Conservation (phyloP, 192 early-diverging fungal genomes). For the Pilaira anomala region DNA sequence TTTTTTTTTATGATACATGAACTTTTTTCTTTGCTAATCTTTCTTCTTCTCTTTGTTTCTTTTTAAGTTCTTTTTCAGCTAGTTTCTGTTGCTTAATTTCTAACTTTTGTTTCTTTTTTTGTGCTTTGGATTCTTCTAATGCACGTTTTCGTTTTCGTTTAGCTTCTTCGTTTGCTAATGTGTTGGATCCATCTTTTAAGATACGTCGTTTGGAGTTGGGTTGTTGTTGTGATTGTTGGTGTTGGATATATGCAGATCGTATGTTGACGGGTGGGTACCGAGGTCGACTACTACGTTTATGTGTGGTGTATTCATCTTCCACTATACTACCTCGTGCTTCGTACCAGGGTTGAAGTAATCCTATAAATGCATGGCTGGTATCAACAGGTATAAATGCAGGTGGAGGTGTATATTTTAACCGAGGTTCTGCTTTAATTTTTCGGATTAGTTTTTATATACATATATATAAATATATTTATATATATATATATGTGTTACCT, state of each 20-base stretch:
- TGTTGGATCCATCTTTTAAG: constrained; percentile 22
- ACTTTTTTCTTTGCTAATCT: constrained; percentile 10
- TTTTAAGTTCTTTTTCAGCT: constrained; percentile 48
- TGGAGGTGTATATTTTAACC: constrained; percentile 45
- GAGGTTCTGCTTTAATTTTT: constrained; percentile 10
- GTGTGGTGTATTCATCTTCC: constrained; percentile 48
- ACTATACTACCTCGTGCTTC: constrained; percentile 39
- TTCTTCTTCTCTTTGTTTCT: constrained; percentile 39
- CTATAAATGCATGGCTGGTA: constrained; percentile 62
- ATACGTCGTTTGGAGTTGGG: constrained; percentile 21
- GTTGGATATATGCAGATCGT: constrained; percentile 27
- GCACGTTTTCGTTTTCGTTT: constrained; percentile 31
- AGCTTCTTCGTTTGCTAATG: constrained; percentile 28
- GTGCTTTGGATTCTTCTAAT: constrained; percentile 30
- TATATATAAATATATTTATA: too few relatives aligned
- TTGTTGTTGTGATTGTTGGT: too few relatives aligned
- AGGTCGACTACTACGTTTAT: constrained; percentile 38
- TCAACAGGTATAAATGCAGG: constrained; percentile 64
- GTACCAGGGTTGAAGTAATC: constrained; percentile 68
- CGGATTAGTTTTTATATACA: too few relatives aligned
- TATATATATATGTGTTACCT: too few relatives aligned
- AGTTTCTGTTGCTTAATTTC: constrained; percentile 45
- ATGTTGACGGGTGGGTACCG: constrained; percentile 49
- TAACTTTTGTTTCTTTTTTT: constrained; percentile 48
- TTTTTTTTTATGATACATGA: not conserved